Base-by-base conservation (phyloP, 805 yeast genomes). In the Metschnikowia colocasiae region DNA sequence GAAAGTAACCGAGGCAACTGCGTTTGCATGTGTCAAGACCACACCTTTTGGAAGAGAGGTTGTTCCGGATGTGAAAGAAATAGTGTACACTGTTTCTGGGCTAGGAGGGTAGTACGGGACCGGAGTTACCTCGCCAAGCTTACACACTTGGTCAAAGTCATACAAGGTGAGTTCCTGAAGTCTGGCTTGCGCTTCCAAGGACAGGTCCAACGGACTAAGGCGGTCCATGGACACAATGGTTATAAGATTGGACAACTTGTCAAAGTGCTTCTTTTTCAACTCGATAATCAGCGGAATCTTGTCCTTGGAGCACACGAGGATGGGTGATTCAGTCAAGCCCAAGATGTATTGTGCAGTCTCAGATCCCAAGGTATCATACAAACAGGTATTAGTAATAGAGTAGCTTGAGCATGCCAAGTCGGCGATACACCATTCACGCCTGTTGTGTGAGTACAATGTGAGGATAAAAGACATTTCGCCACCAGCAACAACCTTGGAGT, bases 31-130 rank as follows among this genome's bases (percentile, higher is more conserved):
- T 8, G 54, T 43, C 51, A 84, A 68, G 26, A 81, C 79, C 22
- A 83, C 92, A 57, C 92, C 92, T 69, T 86, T 87, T 51, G 92
- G 88, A 46, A 64, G 57, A 36, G 82, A 78, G n/a, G 87, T 81
- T 19, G 88, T 82, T 35, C 79, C 75, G 6, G 87, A 84, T 39
- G 77, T 68, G 48, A 74, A 73, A 18, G 73, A 68, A 26, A 73
- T 69, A 19, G 77, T 71, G 53, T 63, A 70, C 20, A 64, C 51
- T 10, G 73, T 53, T 10, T 69, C 68, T 18, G 65, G 59, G 39
- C 54, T 55, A 8, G 75, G 74, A 20, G 63, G 59, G 15, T 63
- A 55, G 42, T 56, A 58, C 1, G 48, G 46, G 18, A 76, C 49
- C 3, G 60, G 54, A 43, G 61, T 51, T 54, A 58, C 43, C 78